A percentile compares a stretch with the other conserved stretches of the same genome.
These are phyloP conservation scores for Pseudoturritis turrita DNA, from an alignment of 345 rosid species.

Conservation along the genomic window DNA sequence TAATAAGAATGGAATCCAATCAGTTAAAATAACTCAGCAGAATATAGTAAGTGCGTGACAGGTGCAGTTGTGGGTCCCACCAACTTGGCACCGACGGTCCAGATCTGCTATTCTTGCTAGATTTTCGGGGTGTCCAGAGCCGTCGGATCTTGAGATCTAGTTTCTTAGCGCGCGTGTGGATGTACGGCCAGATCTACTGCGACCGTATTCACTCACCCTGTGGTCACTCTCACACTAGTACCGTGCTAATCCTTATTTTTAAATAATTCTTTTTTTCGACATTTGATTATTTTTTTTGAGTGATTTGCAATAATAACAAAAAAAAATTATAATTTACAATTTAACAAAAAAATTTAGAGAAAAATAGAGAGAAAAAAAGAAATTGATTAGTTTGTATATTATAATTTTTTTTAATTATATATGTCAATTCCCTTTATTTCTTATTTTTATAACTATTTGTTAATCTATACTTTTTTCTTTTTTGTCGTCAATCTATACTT, in stretches of 20 bases:
- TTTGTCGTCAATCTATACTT: too few species aligned
- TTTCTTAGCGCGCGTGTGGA: not conserved
- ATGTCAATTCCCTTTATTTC: too few species aligned
- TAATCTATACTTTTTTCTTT: too few species aligned
- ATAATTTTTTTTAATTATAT: too few species aligned
- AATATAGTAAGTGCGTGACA: conserved; percentile 23
- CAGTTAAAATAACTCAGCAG: not conserved
- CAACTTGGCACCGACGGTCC: conserved; percentile 23
- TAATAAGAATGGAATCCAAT: conserved; percentile 11
- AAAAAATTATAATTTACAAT: too few species aligned
- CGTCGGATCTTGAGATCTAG: conserved; percentile 17
- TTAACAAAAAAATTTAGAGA: too few species aligned
- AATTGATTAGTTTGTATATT: too few species aligned
- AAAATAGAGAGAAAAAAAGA: too few species aligned
- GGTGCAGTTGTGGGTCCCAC: not conserved
- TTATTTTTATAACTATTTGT: too few species aligned
- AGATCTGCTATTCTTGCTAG: conserved; percentile 13
- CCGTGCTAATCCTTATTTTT: not conserved
- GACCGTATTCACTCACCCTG: not conserved
- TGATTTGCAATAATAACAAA: too few species aligned
- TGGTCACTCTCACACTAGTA: not conserved
- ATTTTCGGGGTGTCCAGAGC: conserved; percentile 17
- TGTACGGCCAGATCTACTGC: conserved; percentile 12
- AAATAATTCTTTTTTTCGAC: not conserved
- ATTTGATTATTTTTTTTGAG: too few species aligned